phyloP scores from a whole-genome alignment of 768 basidiomycete genomes.

The Pholiota microspora region DNA sequence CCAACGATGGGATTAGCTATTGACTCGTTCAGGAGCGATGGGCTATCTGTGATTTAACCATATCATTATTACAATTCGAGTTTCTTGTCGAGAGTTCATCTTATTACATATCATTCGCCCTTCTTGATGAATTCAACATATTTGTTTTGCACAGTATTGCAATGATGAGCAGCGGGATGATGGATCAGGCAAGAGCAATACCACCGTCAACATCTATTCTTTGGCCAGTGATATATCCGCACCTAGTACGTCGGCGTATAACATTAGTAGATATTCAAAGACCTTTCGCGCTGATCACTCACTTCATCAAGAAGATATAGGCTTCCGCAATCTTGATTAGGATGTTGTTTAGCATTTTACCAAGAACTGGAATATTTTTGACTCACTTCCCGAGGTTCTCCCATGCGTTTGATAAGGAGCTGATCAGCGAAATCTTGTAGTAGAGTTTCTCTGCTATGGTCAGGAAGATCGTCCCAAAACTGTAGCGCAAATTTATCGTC shows the following conservation, averaged over 20 bases:
- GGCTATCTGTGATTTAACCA: too few species aligned
- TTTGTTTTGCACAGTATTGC: too few species aligned
- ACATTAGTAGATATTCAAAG: too few species aligned
- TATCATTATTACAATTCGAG: too few species aligned
- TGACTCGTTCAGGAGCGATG: too few species aligned
- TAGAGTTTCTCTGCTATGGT: background rate
- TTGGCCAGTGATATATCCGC: constrained; percentile 8
- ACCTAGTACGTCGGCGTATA: background rate
- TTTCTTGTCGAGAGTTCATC: too few species aligned
- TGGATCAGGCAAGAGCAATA: background rate
- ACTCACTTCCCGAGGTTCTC: constrained; percentile 5
- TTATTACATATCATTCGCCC: too few species aligned
- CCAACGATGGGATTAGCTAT: too few species aligned
- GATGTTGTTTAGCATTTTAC: background rate
- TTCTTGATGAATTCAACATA: too few species aligned
- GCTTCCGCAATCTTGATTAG: background rate
- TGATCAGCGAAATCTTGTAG: background rate
- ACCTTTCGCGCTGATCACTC: background rate
- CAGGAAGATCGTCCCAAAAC: background rate
- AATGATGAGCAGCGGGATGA: too few species aligned
- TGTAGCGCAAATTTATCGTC: background rate
- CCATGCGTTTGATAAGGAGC: constrained; percentile 5
- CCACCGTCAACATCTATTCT: background rate
- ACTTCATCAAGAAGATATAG: constrained; percentile 11
- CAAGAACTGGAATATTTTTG: background rate